These are phyloP conservation scores for Lophiostoma macrostomum DNA, from an alignment of 495 filamentous ascomycete genomes.

Conservation along the genomic window DNA sequence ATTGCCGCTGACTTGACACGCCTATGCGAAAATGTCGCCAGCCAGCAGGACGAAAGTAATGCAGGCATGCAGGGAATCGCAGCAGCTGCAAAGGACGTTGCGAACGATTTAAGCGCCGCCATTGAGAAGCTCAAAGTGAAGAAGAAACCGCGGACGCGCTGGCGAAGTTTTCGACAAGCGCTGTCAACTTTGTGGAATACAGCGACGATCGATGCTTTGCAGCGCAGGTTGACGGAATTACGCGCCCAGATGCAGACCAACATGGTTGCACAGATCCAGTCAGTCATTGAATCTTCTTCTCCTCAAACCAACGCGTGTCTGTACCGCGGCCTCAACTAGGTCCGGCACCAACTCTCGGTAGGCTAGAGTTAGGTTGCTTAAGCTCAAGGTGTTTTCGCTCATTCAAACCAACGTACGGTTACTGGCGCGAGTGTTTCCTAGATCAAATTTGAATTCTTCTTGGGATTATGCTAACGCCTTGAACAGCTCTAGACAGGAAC, in stretches of 20 bases:
- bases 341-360: too few relatives aligned
- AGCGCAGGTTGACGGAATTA: not conserved
- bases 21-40: not conserved
- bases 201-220: not conserved
- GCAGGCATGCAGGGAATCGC: not conserved
- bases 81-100: not conserved
- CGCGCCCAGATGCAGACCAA: not conserved
- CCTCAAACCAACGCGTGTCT: too few relatives aligned
- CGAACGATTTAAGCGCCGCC: not conserved
- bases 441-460: too few relatives aligned
- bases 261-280: not conserved
- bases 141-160: not conserved
- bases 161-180: conserved; percentile 4
- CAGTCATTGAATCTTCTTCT: too few relatives aligned
- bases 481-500: too few relatives aligned
- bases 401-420: too few relatives aligned
- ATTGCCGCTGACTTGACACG: not conserved
- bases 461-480: too few relatives aligned
- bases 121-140: not conserved
- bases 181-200: conserved; percentile 1
- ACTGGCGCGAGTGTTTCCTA: too few relatives aligned
- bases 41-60: not conserved
- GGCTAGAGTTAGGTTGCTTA: too few relatives aligned
- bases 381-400: too few relatives aligned
- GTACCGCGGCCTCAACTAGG: too few relatives aligned